Base-by-base conservation (phyloP, 1,139 yeast species). In the Groenewaldozyma auringiensis region DNA sequence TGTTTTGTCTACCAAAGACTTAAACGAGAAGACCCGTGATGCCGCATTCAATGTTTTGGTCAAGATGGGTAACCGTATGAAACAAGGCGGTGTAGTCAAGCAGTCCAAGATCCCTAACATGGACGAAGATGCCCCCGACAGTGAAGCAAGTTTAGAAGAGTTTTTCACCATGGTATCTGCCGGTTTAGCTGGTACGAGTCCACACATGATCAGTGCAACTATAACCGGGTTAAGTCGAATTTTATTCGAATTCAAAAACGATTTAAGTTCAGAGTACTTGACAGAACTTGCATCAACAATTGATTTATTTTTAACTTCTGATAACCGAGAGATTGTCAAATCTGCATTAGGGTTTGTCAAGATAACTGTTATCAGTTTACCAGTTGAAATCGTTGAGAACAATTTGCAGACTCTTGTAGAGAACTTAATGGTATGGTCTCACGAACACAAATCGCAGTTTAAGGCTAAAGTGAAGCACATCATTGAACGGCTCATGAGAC, bases 181-280 rank as follows among this genome's bases (percentile, higher is more conserved):
- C 40, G 99, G 98, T 68, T 74, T 94, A 55, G 96, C 94, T 33
- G 96, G 96, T 46, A 82, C 83, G 56, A 77, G 94, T 37, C 92
- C 94, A 29, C 95, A 89, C 65, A 89, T 89, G 96, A 84, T 92
- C 41, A 85, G 96, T 58, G 96, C 97, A 16, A 83, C 97, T 14
- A 81, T 94, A 54, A 87, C 96, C 6, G 95, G 96, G 0, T 72
- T 92, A 47, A 81, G 95, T 37, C 81, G 96, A 60, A 71, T 89
- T 45, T 75, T 92, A 39, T 92, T 80, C 64, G 97, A 92, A 65
- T 94, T 87, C 69, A 83, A 83, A 58, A 76, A 76, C 47, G 68
- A 71, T n/a, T 52, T 60, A 67, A 83, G 55, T 74, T 79, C 17
- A 56, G 74, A 47, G 76, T 78, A 43, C 71, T 69, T 88, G 44